Base-by-base conservation (phyloP, 2,329 filamentous ascomycete genomes). In the Phaeophleospora eucalypticola region DNA sequence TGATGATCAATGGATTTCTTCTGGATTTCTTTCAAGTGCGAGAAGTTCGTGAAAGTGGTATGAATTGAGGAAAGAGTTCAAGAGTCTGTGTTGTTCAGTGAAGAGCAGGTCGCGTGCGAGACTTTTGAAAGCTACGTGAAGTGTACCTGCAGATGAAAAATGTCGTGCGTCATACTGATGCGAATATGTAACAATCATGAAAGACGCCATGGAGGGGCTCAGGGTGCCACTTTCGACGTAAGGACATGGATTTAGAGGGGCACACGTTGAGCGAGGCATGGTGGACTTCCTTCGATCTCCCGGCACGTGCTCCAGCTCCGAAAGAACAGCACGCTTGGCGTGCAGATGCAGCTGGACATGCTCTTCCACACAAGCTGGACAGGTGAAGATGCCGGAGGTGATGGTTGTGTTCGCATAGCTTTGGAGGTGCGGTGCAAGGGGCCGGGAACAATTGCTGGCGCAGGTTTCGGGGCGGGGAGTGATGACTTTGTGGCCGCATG, bases 401-500 rank as follows among this genome's bases (percentile, higher is more conserved):
- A 37, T 39, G 2, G 7, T 34, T 3, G 36, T 3, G 34, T 54
- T 56, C 15, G 53, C 49, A 18, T 34, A 49, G 1, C 41, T 18
- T 18, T 38, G 29, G 19, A 51, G 21, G 12, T 41, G 27, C 14
- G 40, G 15, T 15, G 24, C 15, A 10, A 46, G 41, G 10, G 44
- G 40, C 7, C 52, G 21, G 9, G 16, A 24, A 34, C 54, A 58
- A 29, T 58, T 57, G 12, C 37, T 33, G 10, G 43, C 54, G 35
- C 54, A 58, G 9, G 43, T 20, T 17, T 49, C 45, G 10, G 51
- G 43, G 9, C 17, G 32, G n/a, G 10, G 9, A 0, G 54, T 58
- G 14, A 57, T 48, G 17, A 57, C 36, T 29, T 52, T 52, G 44
- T 58, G 56, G 14, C 52, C 49, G 41, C 56, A 58, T 1, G 49